A percentile compares a stretch with the other conserved stretches of the same genome.
Evolutionary conservation across 2,329 filamentous ascomycete genomes (phyloP).

Genomic region (Aspergillus carbonarius): DNA sequence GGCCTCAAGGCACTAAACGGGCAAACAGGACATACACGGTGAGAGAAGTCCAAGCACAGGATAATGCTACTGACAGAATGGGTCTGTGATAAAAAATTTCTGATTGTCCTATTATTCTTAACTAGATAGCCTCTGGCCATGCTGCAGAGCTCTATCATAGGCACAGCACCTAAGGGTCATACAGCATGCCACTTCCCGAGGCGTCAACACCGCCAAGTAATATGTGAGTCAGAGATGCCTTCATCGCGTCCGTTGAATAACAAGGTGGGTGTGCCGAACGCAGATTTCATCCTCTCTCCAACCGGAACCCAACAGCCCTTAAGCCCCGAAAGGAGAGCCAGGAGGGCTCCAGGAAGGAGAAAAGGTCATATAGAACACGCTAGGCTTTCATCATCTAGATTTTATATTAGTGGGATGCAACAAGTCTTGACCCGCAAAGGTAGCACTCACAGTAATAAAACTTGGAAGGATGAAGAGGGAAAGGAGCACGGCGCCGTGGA

Average conservation of each 20-base stretch:
- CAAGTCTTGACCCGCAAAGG: constrained; percentile 14
- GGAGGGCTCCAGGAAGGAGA: constrained; percentile 63
- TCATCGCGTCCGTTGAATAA: constrained; percentile 94
- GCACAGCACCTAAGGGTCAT: constrained; percentile 11
- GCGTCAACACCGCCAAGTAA: constrained; percentile 52
- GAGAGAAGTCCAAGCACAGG: neutral
- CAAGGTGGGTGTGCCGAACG: constrained; percentile 99
- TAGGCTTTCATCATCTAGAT: constrained; percentile 98
- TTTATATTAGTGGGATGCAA: constrained; percentile 21
- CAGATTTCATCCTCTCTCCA: constrained; percentile 85
- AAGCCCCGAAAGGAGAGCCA: constrained; percentile 79
- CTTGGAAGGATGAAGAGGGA: constrained; percentile 90
- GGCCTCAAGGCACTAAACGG: no score
- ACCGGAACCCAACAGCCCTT: constrained; percentile 74
- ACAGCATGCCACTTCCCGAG: neutral
- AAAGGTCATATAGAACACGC: constrained; percentile 86
- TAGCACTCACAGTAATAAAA: constrained; percentile 86
- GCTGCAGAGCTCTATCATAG: constrained; percentile 18
- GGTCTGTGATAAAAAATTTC: neutral
- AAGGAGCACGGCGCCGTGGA: constrained; percentile 45
- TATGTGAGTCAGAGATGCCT: constrained; percentile 84
- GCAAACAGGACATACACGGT: no score
- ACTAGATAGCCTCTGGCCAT: neutral
- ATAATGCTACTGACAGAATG: neutral
- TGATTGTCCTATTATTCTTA: neutral